Conservation (phyloP, 768 basidiomycete genomes). For the Clitopilus hobsonii region DNA sequence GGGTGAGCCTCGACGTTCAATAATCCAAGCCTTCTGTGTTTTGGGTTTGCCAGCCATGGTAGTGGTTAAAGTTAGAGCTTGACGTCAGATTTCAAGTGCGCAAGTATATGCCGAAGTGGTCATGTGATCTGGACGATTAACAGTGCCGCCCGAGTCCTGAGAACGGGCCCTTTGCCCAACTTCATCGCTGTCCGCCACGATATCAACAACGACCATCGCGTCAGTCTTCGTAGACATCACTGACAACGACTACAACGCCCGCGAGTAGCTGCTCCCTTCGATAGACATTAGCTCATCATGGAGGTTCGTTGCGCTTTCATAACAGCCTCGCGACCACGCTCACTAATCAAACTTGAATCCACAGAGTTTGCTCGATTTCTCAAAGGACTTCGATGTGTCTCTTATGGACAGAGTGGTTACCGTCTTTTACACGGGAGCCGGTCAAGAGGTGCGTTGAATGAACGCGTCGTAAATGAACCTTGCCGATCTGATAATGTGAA, state of each 20-base stretch:
- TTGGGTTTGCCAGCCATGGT: constrained; percentile 19
- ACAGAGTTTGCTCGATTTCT: constrained; percentile 90
- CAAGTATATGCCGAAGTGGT: constrained; percentile 7
- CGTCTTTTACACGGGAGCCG: constrained; percentile 83
- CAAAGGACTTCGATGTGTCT: constrained; percentile 86
- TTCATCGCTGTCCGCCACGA: constrained; percentile 12
- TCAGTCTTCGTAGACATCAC: constrained; percentile 15
- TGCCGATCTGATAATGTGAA: constrained; percentile 20
- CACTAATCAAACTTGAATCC: constrained; percentile 17
- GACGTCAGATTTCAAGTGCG: constrained; percentile 7
- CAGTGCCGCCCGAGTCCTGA: constrained; percentile 9
- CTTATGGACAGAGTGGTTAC: constrained; percentile 93
- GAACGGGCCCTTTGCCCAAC: constrained; percentile 43
- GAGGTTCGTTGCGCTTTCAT: constrained; percentile 32
- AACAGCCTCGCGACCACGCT: constrained; percentile 7
- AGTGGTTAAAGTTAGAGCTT: constrained; percentile 1
- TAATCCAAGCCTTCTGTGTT: constrained; percentile 35
- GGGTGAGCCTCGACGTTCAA: constrained; percentile 26
- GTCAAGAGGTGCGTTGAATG: constrained; percentile 65
- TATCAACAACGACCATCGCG: constrained; percentile 15
- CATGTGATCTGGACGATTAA: constrained; percentile 22
- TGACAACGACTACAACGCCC: constrained; percentile 12
- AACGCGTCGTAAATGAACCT: neutral
- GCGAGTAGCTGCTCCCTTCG: neutral
- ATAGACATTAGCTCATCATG: constrained; percentile 28